Evolutionary conservation across 2,329 filamentous ascomycete species (phyloP).

Genomic region (Alternaria longipes): DNA sequence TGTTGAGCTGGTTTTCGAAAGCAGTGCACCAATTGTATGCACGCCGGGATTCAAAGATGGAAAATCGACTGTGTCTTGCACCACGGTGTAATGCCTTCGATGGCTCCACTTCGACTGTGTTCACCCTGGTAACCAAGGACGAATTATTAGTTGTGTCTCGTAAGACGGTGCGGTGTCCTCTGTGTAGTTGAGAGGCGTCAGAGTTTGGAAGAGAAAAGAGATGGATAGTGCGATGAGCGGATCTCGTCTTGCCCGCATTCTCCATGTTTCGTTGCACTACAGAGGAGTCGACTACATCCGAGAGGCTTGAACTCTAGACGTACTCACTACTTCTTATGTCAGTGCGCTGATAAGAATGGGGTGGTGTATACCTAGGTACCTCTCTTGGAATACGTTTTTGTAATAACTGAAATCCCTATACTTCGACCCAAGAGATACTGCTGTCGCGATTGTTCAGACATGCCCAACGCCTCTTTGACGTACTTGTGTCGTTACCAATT

Average conservation of each 20-base stretch:
- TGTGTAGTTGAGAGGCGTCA: not conserved
- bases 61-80: not conserved
- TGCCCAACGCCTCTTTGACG: not conserved
- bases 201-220: not conserved
- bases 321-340: not conserved
- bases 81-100: no score
- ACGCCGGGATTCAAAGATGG: conserved; percentile 5
- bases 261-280: not conserved
- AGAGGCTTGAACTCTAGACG: not conserved
- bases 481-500: not conserved
- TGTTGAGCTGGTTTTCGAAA: conserved; percentile 16
- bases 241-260: not conserved
- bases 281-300: not conserved
- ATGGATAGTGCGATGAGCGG: not conserved
- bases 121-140: conserved; percentile 6
- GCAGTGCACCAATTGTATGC: conserved; percentile 7
- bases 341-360: not conserved
- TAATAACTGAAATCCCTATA: not conserved
- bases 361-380: not conserved
- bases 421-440: not conserved
- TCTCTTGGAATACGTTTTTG: not conserved
- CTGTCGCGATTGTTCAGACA: not conserved
- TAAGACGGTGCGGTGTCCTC: not conserved
- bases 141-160: conserved; percentile 8
- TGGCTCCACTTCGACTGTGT: not conserved